Evolutionary conservation across 2,329 filamentous ascomycete species (phyloP).

Genomic region (Sordariomycetes sp.): DNA sequence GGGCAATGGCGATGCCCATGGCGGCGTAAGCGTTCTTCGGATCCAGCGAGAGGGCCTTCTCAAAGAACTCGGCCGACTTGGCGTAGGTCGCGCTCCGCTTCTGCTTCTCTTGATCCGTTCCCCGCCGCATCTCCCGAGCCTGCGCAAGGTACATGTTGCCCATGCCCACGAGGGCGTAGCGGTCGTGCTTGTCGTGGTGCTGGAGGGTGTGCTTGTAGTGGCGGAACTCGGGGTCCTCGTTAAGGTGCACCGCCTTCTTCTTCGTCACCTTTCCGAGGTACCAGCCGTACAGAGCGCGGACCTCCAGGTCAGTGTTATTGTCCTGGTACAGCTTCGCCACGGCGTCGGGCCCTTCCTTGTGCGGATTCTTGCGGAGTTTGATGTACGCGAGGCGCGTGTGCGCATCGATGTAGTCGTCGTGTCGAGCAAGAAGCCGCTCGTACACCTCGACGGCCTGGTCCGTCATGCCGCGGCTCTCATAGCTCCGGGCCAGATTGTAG

Average conservation of each 20-base stretch:
- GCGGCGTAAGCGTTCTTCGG: slow-evolving; percentile 92
- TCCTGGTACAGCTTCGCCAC: slow-evolving; percentile 79
- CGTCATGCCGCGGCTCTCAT: slow-evolving; percentile 71
- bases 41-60: slow-evolving; percentile 92
- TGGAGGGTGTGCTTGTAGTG: slow-evolving; percentile 96
- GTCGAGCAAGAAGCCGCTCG: slow-evolving; percentile 71
- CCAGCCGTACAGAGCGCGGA: slow-evolving; percentile 90
- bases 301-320: slow-evolving; percentile 77
- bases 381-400: slow-evolving; percentile 84
- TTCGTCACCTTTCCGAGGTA: slow-evolving; percentile 79
- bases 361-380: slow-evolving; percentile 67
- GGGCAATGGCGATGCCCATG: slow-evolving; percentile 87
- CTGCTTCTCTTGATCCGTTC: slow-evolving; percentile 81
- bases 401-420: slow-evolving; percentile 88
- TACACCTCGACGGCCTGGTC: slow-evolving; percentile 86
- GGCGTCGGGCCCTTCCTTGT: slow-evolving; percentile 76
- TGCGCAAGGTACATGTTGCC: slow-evolving; percentile 82
- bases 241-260: slow-evolving; percentile 69
- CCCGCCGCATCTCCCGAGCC: slow-evolving; percentile 88
- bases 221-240: slow-evolving; percentile 82
- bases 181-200: slow-evolving; percentile 91
- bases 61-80: slow-evolving; percentile 95
- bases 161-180: slow-evolving; percentile 95
- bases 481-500: slow-evolving; percentile 90
- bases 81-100: slow-evolving; percentile 80